phyloP scores from a whole-genome alignment of 2,329 filamentous ascomycete species.

The Metarhizium album region DNA sequence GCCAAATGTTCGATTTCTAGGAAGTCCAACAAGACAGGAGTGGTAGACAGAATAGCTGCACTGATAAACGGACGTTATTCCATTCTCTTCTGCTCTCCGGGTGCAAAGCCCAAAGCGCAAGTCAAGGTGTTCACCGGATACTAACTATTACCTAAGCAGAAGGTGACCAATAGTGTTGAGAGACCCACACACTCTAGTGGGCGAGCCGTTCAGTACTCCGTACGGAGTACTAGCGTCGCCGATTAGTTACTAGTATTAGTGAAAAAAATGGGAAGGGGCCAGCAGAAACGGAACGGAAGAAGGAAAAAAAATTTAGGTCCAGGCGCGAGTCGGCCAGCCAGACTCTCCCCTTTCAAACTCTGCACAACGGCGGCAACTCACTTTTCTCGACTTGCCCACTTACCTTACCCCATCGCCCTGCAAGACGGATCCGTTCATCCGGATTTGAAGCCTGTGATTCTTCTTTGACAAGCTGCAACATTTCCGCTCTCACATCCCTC shows the following conservation, averaged over 20 bases:
- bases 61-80: no score
- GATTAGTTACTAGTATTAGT: slow-evolving; percentile 6
- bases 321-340: slow-evolving; percentile 6
- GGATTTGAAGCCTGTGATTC: background rate
- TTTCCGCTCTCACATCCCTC: background rate
- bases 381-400: slow-evolving; percentile 14
- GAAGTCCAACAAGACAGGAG: no score
- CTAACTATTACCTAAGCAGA: background rate
- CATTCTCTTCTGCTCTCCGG: no score
- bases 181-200: background rate
- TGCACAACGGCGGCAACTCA: slow-evolving; percentile 7
- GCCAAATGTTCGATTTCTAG: no score
- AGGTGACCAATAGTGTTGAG: slow-evolving; percentile 5
- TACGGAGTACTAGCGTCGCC: slow-evolving; percentile 12
- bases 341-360: slow-evolving; percentile 16
- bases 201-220: slow-evolving; percentile 9
- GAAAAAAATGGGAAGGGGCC: slow-evolving; percentile 12
- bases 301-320: no score
- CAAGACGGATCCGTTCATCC: slow-evolving; percentile 8
- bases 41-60: no score
- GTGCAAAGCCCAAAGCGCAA: no score
- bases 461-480: background rate
- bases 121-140: background rate
- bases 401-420: slow-evolving; percentile 18
- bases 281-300: slow-evolving; percentile 10